phyloP scores from a whole-genome alignment of 2,329 filamentous ascomycete genomes.

The Ploettnerulaceae sp. region DNA sequence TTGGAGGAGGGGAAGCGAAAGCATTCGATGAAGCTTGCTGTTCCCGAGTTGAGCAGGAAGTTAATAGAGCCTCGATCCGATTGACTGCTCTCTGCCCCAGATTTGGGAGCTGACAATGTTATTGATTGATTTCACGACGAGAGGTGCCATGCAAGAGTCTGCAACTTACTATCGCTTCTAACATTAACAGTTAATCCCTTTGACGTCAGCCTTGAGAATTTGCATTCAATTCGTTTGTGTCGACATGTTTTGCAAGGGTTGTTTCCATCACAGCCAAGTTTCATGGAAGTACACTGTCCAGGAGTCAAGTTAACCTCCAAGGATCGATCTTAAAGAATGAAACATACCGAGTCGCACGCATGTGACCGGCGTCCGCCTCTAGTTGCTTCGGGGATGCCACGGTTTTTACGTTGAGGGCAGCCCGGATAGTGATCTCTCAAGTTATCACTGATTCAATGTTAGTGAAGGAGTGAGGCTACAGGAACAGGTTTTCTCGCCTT shows the following conservation, averaged over 20 bases:
- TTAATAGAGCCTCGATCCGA: constrained; percentile 43
- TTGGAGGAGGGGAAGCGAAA: constrained; percentile 40
- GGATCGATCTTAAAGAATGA: neutral
- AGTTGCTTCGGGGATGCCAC: constrained; percentile 40
- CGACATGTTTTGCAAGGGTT: constrained; percentile 41
- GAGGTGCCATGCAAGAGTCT: neutral
- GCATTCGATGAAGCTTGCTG: constrained; percentile 41
- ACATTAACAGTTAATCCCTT: constrained; percentile 14
- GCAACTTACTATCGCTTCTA: constrained; percentile 15
- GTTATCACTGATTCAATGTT: constrained; percentile 38
- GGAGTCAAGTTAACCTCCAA: constrained; percentile 5
- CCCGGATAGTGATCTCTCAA: constrained; percentile 42
- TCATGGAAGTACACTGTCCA: constrained; percentile 41
- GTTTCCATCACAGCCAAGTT: constrained; percentile 42
- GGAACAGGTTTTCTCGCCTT: constrained; percentile 32
- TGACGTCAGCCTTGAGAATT: constrained; percentile 20
- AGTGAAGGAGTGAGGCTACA: constrained; percentile 4
- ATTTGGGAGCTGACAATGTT: constrained; percentile 2
- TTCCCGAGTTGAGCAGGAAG: constrained; percentile 42
- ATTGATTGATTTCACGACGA: neutral
- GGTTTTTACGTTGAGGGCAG: constrained; percentile 39
- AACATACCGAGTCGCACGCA: constrained; percentile 42
- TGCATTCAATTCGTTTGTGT: constrained; percentile 39
- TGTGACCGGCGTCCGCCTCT: constrained; percentile 42
- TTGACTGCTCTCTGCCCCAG: constrained; percentile 28